These are phyloP conservation scores for Chenopodium quinoa DNA, from an alignment of 148 eudicot species.

Conservation along the genomic window DNA sequence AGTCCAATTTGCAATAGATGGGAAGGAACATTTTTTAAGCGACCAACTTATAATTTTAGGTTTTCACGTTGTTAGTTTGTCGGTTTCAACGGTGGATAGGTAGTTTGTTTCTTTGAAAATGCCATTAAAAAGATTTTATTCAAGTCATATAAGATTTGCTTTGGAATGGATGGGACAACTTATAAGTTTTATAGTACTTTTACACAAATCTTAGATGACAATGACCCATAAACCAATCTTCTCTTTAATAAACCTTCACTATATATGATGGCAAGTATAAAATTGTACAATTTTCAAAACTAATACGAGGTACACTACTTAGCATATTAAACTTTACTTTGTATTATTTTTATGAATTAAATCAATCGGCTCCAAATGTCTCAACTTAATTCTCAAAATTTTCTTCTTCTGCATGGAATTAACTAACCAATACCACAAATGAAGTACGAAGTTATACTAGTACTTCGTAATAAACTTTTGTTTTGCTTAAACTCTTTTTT, in stretches of 20 bases:
- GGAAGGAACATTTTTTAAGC: not conserved
- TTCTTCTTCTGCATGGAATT: too few species aligned
- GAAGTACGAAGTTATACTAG: too few species aligned
- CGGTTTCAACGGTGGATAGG: constrained; percentile 27
- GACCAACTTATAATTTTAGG: not conserved
- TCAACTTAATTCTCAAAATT: too few species aligned
- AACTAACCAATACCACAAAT: too few species aligned
- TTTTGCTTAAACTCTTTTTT: too few species aligned
- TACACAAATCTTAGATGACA: constrained; percentile 16
- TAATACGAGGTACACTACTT: too few species aligned
- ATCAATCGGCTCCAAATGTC: too few species aligned
- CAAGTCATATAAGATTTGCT: constrained; percentile 7
- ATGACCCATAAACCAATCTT: constrained; percentile 9
- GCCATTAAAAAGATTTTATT: not conserved
- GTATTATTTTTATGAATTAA: too few species aligned
- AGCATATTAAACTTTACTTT: too few species aligned
- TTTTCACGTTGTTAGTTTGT: constrained; percentile 12
- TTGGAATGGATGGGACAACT: constrained; percentile 12
- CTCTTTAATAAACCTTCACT: not conserved
- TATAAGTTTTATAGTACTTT: not conserved
- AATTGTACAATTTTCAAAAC: too few species aligned
- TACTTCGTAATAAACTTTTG: too few species aligned
- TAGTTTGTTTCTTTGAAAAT: constrained; percentile 10
- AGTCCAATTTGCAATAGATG: not conserved
- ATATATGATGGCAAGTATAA: not conserved